These are phyloP conservation scores for Cladosporium sphaerospermum DNA, from an alignment of 2,329 filamentous ascomycete genomes.

Conservation along the genomic window DNA sequence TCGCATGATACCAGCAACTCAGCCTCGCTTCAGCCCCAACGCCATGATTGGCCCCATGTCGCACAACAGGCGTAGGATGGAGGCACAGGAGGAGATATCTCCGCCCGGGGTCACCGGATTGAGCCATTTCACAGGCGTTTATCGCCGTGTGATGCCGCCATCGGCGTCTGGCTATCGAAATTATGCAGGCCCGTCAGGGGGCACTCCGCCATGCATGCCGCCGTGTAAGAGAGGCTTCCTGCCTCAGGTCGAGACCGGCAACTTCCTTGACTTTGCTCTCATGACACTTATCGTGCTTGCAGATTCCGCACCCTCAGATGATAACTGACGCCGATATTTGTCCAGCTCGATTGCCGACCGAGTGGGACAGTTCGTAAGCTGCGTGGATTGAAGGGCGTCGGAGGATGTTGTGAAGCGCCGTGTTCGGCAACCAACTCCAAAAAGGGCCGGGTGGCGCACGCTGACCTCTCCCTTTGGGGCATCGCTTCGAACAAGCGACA, in stretches of 20 bases:
- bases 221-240: neutral
- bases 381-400: too few relatives aligned
- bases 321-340: too few relatives aligned
- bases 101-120: neutral
- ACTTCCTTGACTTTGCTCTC: too few relatives aligned
- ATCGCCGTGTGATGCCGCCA: neutral
- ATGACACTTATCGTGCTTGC: too few relatives aligned
- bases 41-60: neutral
- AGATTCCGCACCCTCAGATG: too few relatives aligned
- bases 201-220: neutral
- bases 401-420: neutral
- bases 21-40: constrained; percentile 2
- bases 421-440: neutral
- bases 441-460: neutral
- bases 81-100: neutral
- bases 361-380: too few relatives aligned
- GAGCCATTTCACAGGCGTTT: neutral
- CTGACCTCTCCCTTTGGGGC: neutral
- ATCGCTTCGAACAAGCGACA: too few relatives aligned
- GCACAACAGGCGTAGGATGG: neutral
- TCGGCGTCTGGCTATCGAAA: constrained; percentile 7
- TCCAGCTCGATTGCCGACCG: too few relatives aligned
- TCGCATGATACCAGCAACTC: neutral
- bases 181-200: neutral
- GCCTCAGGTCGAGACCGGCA: neutral